A percentile compares a stretch with the other conserved stretches of the same genome.
Conservation (phyloP, 202 grass and related monocot genomes). For the Dendrocalamus latiflorus region DNA sequence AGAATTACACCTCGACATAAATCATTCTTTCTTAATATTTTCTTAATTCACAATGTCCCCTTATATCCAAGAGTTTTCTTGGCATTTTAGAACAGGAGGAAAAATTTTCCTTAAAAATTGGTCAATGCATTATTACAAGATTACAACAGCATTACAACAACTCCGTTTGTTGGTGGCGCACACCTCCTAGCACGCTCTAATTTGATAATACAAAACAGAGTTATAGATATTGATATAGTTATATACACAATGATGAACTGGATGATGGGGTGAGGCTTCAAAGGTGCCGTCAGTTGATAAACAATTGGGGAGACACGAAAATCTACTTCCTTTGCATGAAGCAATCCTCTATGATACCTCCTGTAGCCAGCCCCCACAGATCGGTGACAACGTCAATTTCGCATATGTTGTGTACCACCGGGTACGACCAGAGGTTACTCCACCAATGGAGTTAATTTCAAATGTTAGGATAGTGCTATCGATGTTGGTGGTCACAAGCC, state of each 20-base stretch:
- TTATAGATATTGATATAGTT: constrained; percentile 33
- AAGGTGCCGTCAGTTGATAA: not conserved
- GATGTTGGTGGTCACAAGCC: constrained; percentile 60
- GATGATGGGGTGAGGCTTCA: constrained; percentile 4
- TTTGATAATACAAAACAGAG: constrained; percentile 31
- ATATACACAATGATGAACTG: constrained; percentile 47
- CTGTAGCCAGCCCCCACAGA: not conserved
- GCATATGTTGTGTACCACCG: not conserved
- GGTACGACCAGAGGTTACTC: not conserved
- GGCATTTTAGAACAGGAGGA: too few relatives aligned
- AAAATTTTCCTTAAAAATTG: constrained; percentile 10
- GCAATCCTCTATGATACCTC: constrained; percentile 10
- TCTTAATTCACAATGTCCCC: too few relatives aligned
- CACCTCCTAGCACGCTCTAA: constrained; percentile 19
- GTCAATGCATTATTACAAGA: constrained; percentile 32
- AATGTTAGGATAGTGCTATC: constrained; percentile 29
- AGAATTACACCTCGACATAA: not conserved
- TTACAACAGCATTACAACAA: constrained; percentile 40
- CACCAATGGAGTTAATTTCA: not conserved
- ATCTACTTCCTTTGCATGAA: constrained; percentile 10
- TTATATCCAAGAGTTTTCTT: not conserved
- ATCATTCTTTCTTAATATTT: not conserved
- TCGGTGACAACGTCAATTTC: not conserved
- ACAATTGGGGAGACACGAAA: constrained; percentile 19
- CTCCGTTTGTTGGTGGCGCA: constrained; percentile 13